A percentile compares a stretch with the other conserved stretches of the same genome.
These are phyloP conservation scores for Eustoma russellianum DNA, from an alignment of 257 asterid genomes.

Conservation along the genomic window DNA sequence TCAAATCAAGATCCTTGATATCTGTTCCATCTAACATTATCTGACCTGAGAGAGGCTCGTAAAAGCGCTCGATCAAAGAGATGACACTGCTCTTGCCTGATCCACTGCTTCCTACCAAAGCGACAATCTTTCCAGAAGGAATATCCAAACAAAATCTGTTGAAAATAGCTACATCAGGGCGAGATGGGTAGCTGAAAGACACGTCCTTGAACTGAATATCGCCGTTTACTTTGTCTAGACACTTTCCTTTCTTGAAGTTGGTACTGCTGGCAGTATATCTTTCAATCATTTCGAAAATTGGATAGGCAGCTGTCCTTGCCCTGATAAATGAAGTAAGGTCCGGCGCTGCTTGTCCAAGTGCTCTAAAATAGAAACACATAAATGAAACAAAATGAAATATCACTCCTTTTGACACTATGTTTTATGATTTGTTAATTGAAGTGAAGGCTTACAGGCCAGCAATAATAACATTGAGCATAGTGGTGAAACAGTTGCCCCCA, in stretches of 20 bases:
- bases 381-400: no score
- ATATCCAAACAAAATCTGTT: conserved; percentile 60
- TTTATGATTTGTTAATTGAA: not conserved
- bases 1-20: conserved; percentile 57
- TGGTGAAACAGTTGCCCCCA: conserved; percentile 94
- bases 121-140: conserved; percentile 83
- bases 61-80: conserved; percentile 88
- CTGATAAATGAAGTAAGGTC: conserved; percentile 78
- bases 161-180: conserved; percentile 69
- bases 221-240: conserved; percentile 57
- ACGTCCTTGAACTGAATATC: conserved; percentile 70
- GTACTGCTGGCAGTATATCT: conserved; percentile 35
- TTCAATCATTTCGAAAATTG: conserved; percentile 91
- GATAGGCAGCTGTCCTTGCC: conserved; percentile 84
- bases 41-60: conserved; percentile 61
- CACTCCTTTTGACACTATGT: no score
- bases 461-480: conserved; percentile 97
- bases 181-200: conserved; percentile 73
- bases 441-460: conserved; percentile 74
- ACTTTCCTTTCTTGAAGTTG: conserved; percentile 39
- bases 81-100: conserved; percentile 94
- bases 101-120: conserved; percentile 97
- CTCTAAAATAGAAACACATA: conserved; percentile 25
- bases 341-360: conserved; percentile 92
- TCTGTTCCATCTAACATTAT: conserved; percentile 61